These are phyloP conservation scores for Fusarium chlamydosporum DNA, from an alignment of 2,329 filamentous ascomycete genomes.

Conservation along the genomic window DNA sequence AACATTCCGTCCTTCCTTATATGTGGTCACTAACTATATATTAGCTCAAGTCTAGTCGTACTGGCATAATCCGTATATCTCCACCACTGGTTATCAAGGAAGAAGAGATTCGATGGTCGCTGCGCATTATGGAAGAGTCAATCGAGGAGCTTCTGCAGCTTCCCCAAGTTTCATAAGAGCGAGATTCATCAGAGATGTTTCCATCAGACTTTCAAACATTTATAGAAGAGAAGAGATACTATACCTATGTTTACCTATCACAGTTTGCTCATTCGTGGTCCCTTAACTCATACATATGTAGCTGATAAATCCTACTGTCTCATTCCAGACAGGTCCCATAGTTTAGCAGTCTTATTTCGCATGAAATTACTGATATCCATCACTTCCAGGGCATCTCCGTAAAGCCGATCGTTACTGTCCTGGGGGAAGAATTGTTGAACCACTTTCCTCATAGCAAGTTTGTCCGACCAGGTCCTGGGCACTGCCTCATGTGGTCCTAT, in stretches of 20 bases:
- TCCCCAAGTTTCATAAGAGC: not conserved
- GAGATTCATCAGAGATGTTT: not conserved
- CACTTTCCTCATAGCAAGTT: not conserved
- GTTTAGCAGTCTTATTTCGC: not conserved
- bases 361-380: conserved; percentile 5
- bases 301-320: not conserved
- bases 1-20: not conserved
- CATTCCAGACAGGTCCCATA: conserved; percentile 11
- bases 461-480: conserved; percentile 7
- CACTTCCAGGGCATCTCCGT: not conserved
- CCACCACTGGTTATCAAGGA: conserved; percentile 97
- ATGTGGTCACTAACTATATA: not conserved
- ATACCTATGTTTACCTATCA: not conserved
- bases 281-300: not conserved
- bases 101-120: conserved; percentile 81
- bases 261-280: not conserved
- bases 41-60: conserved; percentile 86
- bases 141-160: conserved; percentile 75
- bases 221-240: not conserved
- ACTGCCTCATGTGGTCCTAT: not conserved
- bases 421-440: conserved; percentile 8
- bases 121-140: conserved; percentile 85
- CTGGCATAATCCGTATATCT: conserved; percentile 97
- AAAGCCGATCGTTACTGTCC: not conserved
- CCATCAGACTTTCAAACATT: not conserved